phyloP scores from a whole-genome alignment of 2,329 filamentous ascomycete genomes.

The Colletotrichum horii region DNA sequence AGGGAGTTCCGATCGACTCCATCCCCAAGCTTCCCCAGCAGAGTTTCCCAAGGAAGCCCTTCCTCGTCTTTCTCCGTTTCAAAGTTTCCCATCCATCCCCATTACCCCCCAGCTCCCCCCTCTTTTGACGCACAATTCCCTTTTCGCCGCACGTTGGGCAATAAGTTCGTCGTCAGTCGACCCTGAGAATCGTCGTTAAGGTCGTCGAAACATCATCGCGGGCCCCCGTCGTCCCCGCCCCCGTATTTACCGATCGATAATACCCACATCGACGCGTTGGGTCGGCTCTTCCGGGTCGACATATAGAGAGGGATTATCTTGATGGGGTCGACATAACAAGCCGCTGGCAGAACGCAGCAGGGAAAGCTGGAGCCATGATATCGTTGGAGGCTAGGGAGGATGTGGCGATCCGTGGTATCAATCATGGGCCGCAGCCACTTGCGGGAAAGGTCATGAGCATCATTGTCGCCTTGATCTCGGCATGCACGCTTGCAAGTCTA shows the following conservation, averaged over 20 bases:
- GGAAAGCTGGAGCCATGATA: background rate
- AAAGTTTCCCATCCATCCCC: background rate
- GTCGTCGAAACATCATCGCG: background rate
- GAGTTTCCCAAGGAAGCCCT: background rate
- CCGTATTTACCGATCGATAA: background rate
- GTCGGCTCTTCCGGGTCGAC: background rate
- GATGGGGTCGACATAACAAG: background rate
- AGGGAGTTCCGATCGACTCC: background rate
- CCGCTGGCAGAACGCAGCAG: background rate
- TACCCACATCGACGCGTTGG: background rate
- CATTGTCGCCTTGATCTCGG: slow-evolving; percentile 11
- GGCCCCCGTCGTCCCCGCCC: background rate
- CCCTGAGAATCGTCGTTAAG: background rate
- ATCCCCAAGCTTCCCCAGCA: background rate
- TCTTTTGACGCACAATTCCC: background rate
- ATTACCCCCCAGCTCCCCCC: background rate
- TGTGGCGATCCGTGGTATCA: slow-evolving; percentile 4
- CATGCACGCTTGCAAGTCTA: background rate
- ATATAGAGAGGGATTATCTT: background rate
- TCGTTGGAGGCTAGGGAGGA: background rate
- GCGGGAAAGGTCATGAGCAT: slow-evolving; percentile 13
- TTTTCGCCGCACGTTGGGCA: background rate
- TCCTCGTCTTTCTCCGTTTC: background rate
- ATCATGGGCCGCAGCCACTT: background rate
- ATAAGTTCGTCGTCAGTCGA: background rate